phyloP scores from a whole-genome alignment of 2,329 filamentous ascomycete species.

The Trematosphaeria pertusa region DNA sequence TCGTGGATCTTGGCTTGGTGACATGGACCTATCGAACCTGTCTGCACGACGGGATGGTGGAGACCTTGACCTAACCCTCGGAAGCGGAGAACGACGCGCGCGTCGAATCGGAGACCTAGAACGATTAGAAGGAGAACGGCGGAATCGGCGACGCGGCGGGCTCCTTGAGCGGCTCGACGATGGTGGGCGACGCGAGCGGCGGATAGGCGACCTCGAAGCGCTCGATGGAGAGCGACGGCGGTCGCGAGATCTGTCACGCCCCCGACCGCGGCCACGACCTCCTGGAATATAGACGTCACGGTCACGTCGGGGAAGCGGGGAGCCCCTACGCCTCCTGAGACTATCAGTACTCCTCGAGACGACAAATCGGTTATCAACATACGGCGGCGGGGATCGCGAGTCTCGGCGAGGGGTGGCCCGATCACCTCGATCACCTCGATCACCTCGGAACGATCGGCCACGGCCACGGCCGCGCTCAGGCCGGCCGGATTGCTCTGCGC shows the following conservation, averaged over 20 bases:
- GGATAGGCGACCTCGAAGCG: constrained; percentile 34
- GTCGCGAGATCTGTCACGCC: constrained; percentile 45
- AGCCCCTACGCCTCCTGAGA: constrained; percentile 55
- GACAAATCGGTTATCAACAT: constrained; percentile 10
- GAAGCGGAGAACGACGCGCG: constrained; percentile 15
- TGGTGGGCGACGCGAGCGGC: constrained; percentile 34
- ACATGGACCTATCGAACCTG: too few species aligned
- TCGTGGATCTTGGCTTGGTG: constrained; percentile 39
- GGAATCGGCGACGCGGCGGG: constrained; percentile 42
- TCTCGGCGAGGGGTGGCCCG: constrained; percentile 55
- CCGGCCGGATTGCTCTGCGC: constrained; percentile 61
- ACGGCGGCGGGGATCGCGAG: constrained; percentile 59
- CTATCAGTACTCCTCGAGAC: constrained; percentile 19
- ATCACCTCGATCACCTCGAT: constrained; percentile 60
- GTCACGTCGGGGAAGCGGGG: constrained; percentile 57
- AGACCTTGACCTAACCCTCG: constrained; percentile 23
- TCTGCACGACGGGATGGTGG: constrained; percentile 20
- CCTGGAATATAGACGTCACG: constrained; percentile 65
- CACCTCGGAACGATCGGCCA: constrained; percentile 45
- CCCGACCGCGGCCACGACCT: constrained; percentile 53
- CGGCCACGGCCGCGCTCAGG: constrained; percentile 49
- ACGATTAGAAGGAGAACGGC: constrained; percentile 43
- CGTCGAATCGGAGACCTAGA: constrained; percentile 35
- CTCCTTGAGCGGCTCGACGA: constrained; percentile 50
- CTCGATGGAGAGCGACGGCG: constrained; percentile 42